Evolutionary conservation across 768 basidiomycete genomes (phyloP).

Genomic region (Suillus ampliporus): DNA sequence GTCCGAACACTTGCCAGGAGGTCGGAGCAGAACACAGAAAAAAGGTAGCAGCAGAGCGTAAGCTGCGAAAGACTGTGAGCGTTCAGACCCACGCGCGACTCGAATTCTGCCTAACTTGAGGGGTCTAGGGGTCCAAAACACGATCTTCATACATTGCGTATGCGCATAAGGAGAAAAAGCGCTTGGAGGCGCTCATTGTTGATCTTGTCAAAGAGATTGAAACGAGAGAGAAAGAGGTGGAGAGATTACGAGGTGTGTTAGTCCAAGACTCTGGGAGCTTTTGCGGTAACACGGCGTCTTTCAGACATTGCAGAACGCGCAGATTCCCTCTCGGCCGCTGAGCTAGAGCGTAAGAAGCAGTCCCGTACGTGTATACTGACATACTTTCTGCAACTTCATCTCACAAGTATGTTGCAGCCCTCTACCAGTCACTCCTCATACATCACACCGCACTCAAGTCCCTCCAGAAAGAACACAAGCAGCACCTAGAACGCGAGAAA

Average conservation of each 20-base stretch:
- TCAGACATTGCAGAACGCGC: constrained; percentile 79
- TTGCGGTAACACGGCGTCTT: constrained; percentile 3
- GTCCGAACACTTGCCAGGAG: constrained; percentile 77
- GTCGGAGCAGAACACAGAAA: constrained; percentile 73
- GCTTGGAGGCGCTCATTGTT: constrained; percentile 70
- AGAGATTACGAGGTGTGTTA: constrained; percentile 67
- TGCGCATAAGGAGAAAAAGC: constrained; percentile 88
- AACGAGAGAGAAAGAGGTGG: constrained; percentile 71
- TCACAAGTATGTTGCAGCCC: constrained; percentile 52
- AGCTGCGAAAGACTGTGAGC: constrained; percentile 76
- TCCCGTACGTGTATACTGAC: constrained; percentile 65
- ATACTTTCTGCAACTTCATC: constrained; percentile 5
- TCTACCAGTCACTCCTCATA: constrained; percentile 74
- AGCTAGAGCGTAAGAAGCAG: constrained; percentile 82
- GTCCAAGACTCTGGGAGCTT: neutral
- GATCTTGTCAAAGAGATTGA: constrained; percentile 62
- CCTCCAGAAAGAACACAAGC: constrained; percentile 72
- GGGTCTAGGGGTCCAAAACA: constrained; percentile 83
- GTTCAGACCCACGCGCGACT: neutral
- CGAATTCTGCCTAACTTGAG: constrained; percentile 1
- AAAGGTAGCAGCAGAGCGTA: constrained; percentile 73
- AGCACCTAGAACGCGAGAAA: constrained; percentile 75
- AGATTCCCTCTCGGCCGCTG: constrained; percentile 79
- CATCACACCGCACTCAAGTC: constrained; percentile 81
- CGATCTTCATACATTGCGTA: constrained; percentile 86